Base-by-base conservation (phyloP, 1,284 basidiomycete species). In the Ustilago lituana region DNA sequence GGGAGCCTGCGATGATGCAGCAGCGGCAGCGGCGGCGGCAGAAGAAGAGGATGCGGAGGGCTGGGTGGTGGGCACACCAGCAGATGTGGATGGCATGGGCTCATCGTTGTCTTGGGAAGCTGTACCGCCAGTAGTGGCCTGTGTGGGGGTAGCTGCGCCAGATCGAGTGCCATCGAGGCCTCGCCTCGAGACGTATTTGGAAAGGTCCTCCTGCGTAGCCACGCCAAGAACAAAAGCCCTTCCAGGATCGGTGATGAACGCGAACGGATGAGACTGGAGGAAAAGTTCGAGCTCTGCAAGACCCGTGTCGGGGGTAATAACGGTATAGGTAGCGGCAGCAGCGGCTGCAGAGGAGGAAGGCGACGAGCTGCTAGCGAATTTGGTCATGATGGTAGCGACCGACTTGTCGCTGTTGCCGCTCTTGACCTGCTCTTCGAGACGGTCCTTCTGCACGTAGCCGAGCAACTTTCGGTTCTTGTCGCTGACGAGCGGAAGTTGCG, bases 211-310 rank as follows among this genome's bases (percentile, higher is more conserved):
- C 29, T 64, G 58, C 23, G 74, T 77, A 4, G 76, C 76, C 7
- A 81, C 75, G 17, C 66, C 74, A 15, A 75, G 60, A 22, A 81
- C 76, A 24, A 78, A 73, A 11, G 66, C 64, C 15, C 76, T 45
- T 14, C 55, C 67, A 12, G 74, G 76, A 36, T 79, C 77, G 17
- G 79, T 80, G 48, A 81, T 70, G 27, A 81, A 70, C 2, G 79
- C 79, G 32, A 81, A 77, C 0, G 79, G 77, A 9, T 78, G 59
- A 12, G 53, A 65, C 27, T 73, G 54, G 17, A 81, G 59, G 55
- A 81, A 81, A 6, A 65, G 69, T 17, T 79, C 72, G 37, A 80
- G 71, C 56, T 80, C 78, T 9, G 72, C 78, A 7, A 81, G 66
- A 41, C 74, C 77, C 9, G 78, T 81, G 40, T 77, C 74, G 19